phyloP scores from a whole-genome alignment of 1,284 basidiomycete species.

The Tylopilus orsonianus region DNA sequence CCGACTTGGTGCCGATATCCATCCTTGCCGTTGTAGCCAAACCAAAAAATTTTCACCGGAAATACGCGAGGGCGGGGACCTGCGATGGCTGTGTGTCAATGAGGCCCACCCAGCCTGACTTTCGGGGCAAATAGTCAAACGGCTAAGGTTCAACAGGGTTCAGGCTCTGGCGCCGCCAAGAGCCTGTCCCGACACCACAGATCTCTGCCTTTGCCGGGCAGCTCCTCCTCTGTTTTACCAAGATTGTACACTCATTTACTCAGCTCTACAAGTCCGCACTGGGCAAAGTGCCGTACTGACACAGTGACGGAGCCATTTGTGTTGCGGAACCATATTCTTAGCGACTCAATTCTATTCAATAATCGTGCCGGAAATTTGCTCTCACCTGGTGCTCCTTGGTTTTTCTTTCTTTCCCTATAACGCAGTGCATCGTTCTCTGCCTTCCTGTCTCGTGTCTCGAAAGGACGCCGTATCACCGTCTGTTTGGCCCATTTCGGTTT shows the following conservation, averaged over 20 bases:
- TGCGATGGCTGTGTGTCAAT: slow-evolving; percentile 40
- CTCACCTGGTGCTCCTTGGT: slow-evolving; percentile 25
- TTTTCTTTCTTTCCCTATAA: slow-evolving; percentile 24
- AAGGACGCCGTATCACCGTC: slow-evolving; percentile 14
- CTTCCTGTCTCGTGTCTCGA: slow-evolving; percentile 18
- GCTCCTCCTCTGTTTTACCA: slow-evolving; percentile 18
- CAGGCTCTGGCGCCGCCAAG: slow-evolving; percentile 35
- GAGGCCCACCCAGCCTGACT: slow-evolving; percentile 33
- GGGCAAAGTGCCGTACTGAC: slow-evolving; percentile 32
- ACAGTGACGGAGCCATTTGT: slow-evolving; percentile 33
- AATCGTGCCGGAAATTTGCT: slow-evolving; percentile 37
- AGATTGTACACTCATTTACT: slow-evolving; percentile 32
- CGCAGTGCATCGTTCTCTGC: slow-evolving; percentile 14
- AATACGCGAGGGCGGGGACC: slow-evolving; percentile 40
- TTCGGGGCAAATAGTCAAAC: slow-evolving; percentile 34
- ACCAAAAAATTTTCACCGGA: slow-evolving; percentile 38
- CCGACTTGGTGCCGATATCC: slow-evolving; percentile 14
- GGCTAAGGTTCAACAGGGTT: slow-evolving; percentile 34
- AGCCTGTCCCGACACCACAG: slow-evolving; percentile 30
- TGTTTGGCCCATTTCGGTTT: slow-evolving; percentile 26
- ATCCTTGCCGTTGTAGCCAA: slow-evolving; percentile 23
- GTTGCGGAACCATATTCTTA: slow-evolving; percentile 39
- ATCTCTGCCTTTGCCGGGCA: slow-evolving; percentile 16
- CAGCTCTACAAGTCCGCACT: slow-evolving; percentile 21
- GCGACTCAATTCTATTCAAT: slow-evolving; percentile 39